Base-by-base conservation (phyloP, 208 protist genomes). In the Leishmania aethiopica region DNA sequence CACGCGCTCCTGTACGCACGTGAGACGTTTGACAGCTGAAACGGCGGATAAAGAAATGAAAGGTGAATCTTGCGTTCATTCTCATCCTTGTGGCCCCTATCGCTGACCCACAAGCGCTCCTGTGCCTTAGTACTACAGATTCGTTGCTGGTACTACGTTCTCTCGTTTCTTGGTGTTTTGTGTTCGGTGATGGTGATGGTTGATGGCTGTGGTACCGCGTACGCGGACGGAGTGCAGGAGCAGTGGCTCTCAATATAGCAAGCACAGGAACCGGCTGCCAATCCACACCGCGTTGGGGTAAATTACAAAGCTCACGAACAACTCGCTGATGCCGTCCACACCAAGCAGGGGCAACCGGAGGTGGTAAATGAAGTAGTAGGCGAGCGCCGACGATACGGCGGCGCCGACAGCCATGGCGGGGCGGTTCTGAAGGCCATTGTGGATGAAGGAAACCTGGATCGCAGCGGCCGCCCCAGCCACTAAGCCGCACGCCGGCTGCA, bases 221-320 rank as follows among this genome's bases (percentile, higher is more conserved):
- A 62, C n/a, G 51, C 51, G 28, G 15, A 13, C 19, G 37, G 28
- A 62, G 53, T 40, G 35, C 51, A 62, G 51, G 10, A 64, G 51
- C 5, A 32, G 57, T 51, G 53, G 75, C 40, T 49, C 37, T 78
- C 57, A 69, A 6, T 17, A 78, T 4, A 69, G n/a, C 35, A 67
- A 32, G 37, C 83, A 80, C 55, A 88, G 42, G 57, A 88, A 70
- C 40, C 80, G 80, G 69, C 85, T 82, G 11, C 83, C 84, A 5
- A 91, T 78, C 91, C 89, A 95, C 28, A 95, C 37, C 2, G 86
- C 84, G 69, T 92, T 95, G 59, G 89, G 89, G 79, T 92, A 95
- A n/a, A 91, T 78, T 37, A 95, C 87, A 81, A 89, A 89, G 55
- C 81, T 88, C 17, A 93, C 72, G 82, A 90, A 91, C n/a, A 86